Evolutionary conservation across 2,329 filamentous ascomycete genomes (phyloP).

Genomic region (Fusarium nelsonii): DNA sequence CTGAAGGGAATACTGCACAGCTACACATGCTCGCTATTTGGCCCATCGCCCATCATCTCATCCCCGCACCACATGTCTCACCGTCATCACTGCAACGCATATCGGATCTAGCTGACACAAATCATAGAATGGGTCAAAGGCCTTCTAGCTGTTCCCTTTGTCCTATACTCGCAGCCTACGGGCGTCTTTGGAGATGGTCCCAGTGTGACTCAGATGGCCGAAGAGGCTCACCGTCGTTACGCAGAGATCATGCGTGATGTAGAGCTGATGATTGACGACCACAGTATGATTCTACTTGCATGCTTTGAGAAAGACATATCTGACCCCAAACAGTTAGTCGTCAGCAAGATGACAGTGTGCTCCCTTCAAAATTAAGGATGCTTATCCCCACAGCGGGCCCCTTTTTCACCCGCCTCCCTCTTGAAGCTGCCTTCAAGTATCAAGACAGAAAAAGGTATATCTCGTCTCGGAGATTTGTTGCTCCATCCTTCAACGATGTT

Average conservation of each 20-base stretch:
- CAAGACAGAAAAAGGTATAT: slow-evolving; percentile 90
- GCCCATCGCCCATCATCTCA: background rate
- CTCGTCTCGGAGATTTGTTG: slow-evolving; percentile 90
- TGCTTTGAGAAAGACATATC: background rate
- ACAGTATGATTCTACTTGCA: slow-evolving; percentile 68
- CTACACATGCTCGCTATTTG: background rate
- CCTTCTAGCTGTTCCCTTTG: slow-evolving; percentile 93
- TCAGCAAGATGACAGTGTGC: slow-evolving; percentile 71
- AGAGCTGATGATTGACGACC: slow-evolving; percentile 90
- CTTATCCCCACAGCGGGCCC: slow-evolving; percentile 91
- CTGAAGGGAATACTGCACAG: background rate
- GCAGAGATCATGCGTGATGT: slow-evolving; percentile 96
- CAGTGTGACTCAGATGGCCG: slow-evolving; percentile 77
- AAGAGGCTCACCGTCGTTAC: slow-evolving; percentile 87
- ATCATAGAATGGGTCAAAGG: slow-evolving; percentile 94
- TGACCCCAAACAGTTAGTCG: slow-evolving; percentile 70
- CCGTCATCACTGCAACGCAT: slow-evolving; percentile 6
- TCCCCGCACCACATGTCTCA: slow-evolving; percentile 12
- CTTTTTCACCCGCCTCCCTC: slow-evolving; percentile 89
- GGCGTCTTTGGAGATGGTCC: slow-evolving; percentile 81
- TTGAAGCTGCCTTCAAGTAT: slow-evolving; percentile 91
- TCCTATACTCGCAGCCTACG: slow-evolving; percentile 94
- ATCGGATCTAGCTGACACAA: slow-evolving; percentile 11
- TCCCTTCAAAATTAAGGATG: slow-evolving; percentile 90
- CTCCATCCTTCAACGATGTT: slow-evolving; percentile 97